A percentile compares a stretch with the other conserved stretches of the same genome.
These are phyloP conservation scores for Botrytis byssoidea DNA, from an alignment of 2,329 filamentous ascomycete species.

Conservation along the genomic window DNA sequence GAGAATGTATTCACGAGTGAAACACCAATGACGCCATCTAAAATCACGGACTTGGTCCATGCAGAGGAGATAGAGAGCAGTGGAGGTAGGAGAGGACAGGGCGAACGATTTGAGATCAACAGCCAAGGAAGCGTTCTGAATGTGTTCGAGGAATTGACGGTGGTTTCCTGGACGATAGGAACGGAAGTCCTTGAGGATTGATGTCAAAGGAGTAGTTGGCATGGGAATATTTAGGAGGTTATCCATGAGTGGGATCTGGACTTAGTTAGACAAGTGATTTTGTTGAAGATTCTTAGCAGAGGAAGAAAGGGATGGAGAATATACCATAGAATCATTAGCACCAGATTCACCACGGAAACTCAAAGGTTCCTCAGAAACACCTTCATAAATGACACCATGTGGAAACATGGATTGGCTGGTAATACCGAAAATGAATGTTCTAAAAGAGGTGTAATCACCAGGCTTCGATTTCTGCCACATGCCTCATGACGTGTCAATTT, in stretches of 20 bases:
- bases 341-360: conserved; percentile 90
- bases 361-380: conserved; percentile 70
- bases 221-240: conserved; percentile 83
- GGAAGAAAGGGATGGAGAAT: conserved; percentile 21
- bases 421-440: conserved; percentile 96
- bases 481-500: conserved; percentile 43
- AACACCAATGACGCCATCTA: conserved; percentile 82
- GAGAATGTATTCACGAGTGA: conserved; percentile 80
- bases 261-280: not conserved
- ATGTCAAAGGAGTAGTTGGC: conserved; percentile 84
- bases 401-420: conserved; percentile 94
- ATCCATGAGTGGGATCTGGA: conserved; percentile 76
- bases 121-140: conserved; percentile 51
- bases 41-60: conserved; percentile 78
- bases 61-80: conserved; percentile 61
- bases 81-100: conserved; percentile 52
- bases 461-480: conserved; percentile 94
- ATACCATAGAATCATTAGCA: conserved; percentile 86
- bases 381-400: conserved; percentile 85
- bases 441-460: conserved; percentile 80
- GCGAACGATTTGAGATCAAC: conserved; percentile 60
- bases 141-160: conserved; percentile 75
- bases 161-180: conserved; percentile 88
- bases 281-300: not conserved
- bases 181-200: conserved; percentile 85